phyloP scores from a whole-genome alignment of 2,329 filamentous ascomycete genomes.

The Aspergillus fischeri region DNA sequence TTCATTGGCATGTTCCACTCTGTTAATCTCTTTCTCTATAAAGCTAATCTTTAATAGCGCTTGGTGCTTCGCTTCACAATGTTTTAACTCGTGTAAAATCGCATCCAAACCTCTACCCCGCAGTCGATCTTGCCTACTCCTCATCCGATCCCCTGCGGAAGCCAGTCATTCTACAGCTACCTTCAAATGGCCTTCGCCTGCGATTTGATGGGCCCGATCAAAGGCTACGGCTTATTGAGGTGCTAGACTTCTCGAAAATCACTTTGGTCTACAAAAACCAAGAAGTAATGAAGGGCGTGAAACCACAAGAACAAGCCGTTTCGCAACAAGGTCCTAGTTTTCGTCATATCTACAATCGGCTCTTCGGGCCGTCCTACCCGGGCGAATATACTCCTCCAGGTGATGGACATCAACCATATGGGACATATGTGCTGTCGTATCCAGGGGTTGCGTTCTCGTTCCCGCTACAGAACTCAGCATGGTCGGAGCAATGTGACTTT shows the following conservation, averaged over 20 bases:
- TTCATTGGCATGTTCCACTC: constrained; percentile 47
- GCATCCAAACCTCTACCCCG: constrained; percentile 75
- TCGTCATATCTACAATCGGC: constrained; percentile 82
- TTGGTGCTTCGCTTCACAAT: constrained; percentile 89
- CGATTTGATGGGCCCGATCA: constrained; percentile 94
- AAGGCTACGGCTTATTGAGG: constrained; percentile 82
- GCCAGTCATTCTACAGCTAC: constrained; percentile 71
- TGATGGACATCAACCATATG: constrained; percentile 49
- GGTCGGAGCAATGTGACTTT: constrained; percentile 71
- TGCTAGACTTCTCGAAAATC: constrained; percentile 83
- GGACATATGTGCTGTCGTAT: constrained; percentile 88
- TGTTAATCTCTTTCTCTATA: constrained; percentile 10
- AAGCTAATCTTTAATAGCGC: constrained; percentile 51
- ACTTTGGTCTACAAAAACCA: constrained; percentile 76
- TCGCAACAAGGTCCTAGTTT: constrained; percentile 66
- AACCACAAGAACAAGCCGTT: constrained; percentile 28
- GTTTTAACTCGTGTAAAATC: constrained; percentile 82
- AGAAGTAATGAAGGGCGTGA: constrained; percentile 64
- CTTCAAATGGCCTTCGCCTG: constrained; percentile 80
- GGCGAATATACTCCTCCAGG: constrained; percentile 79
- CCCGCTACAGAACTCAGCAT: constrained; percentile 67
- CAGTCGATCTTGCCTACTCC: constrained; percentile 78
- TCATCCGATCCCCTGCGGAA: constrained; percentile 68
- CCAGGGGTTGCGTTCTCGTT: constrained; percentile 94
- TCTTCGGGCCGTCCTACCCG: constrained; percentile 91